Percentiles rank a stretch among this genome's conserved stretches.
phyloP scores from a whole-genome alignment of 2,329 filamentous ascomycete species.

The Arthroderma sp. region DNA sequence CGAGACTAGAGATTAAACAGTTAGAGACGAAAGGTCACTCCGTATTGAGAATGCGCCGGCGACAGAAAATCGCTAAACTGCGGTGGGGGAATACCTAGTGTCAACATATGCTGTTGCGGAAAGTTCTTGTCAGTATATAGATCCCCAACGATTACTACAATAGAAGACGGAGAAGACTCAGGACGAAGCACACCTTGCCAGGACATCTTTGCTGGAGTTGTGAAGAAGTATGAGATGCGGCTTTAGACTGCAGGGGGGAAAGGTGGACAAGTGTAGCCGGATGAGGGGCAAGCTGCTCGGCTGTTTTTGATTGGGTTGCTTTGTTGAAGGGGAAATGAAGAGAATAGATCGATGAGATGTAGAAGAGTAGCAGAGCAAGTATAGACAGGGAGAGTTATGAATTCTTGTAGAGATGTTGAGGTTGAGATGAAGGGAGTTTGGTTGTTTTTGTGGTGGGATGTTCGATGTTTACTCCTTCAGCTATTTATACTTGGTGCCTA shows the following conservation, averaged over 20 bases:
- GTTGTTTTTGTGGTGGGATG: too few relatives aligned
- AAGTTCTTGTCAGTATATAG: conserved; percentile 10
- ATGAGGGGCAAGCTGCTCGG: background rate
- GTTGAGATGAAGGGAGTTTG: too few relatives aligned
- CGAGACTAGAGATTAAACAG: conserved; percentile 45
- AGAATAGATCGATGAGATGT: too few relatives aligned
- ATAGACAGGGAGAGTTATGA: too few relatives aligned
- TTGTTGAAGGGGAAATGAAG: too few relatives aligned
- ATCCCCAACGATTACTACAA: background rate
- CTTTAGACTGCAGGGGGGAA: background rate
- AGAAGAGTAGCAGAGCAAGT: too few relatives aligned
- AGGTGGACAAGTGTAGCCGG: background rate
- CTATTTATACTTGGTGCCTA: too few relatives aligned
- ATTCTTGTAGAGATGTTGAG: too few relatives aligned
- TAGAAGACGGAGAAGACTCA: conserved; percentile 3
- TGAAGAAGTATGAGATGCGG: background rate
- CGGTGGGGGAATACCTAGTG: conserved; percentile 37
- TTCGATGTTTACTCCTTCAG: too few relatives aligned
- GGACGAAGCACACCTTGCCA: conserved; percentile 45
- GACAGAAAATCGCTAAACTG: conserved; percentile 1
- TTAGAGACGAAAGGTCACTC: background rate
- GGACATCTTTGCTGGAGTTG: conserved; percentile 15
- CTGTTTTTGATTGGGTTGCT: background rate
- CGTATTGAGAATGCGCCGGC: background rate
- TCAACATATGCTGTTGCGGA: conserved; percentile 44